Base-by-base conservation (phyloP, 805 yeast genomes). In the Kregervanrija delftensis region DNA sequence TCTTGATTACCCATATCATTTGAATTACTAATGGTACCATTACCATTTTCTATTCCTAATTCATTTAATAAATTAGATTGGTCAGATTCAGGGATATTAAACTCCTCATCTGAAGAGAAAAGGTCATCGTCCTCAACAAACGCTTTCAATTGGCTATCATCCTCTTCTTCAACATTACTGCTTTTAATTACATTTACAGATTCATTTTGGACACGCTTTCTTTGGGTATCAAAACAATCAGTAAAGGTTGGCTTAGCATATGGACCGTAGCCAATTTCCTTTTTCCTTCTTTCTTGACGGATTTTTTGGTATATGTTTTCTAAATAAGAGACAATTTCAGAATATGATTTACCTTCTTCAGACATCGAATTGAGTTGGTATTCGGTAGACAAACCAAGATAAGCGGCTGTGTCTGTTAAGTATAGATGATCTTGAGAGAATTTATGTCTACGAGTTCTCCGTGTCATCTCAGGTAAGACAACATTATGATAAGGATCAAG, bases 371-470 rank as follows among this genome's bases (percentile, higher is more conserved):
- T 63, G 33, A 66, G 46, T 8, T 50, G 48, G 30, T 55, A 51
- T 11, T 51, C 49, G 1, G 67, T 54, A 9, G 65, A 45, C 3
- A 66, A 46, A 3, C 69, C 68, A 2, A 64, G 47, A 44, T 58
- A 57, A 10, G 54, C 60, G 3, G 66, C 66, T 3, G 59, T 52
- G 43, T 66, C 69, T 2, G 65, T 60, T 10, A 64, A 56, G 45
- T 64, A 66, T 1, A 65, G 65, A 46, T 66, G 66, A 33, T 59
- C 59, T 44, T 63, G 67, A 2, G 65, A 55, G 39, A 61, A 63
- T 35, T 55, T 61, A 36, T 58, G 61, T 2, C 54, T 51, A 39
- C 67, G 46, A 2, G 61, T 54, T 37, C 64, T 48, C 40, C 62
- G 53, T 22, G 28, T 6, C 28, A 22, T 22, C 6, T 22, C 28